These are phyloP conservation scores for Penicillium soppii DNA, from an alignment of 495 filamentous ascomycete genomes.

Conservation along the genomic window DNA sequence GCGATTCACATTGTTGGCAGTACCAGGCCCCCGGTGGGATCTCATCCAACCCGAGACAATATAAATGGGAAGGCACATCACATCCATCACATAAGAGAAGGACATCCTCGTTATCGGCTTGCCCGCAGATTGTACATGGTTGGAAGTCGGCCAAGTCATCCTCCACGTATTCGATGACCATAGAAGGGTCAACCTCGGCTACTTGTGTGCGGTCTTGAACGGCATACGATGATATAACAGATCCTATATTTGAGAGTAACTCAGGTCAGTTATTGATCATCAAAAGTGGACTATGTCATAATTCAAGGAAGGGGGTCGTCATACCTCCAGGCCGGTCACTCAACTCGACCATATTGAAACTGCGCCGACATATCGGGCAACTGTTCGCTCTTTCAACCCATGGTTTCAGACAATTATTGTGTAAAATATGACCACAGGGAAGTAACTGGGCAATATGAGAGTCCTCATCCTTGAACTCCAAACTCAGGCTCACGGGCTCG, in stretches of 20 bases:
- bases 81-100: conserved; percentile 87
- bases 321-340: conserved; percentile 74
- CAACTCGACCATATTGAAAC: conserved; percentile 86
- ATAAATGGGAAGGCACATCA: conserved; percentile 78
- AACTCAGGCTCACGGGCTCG: conserved; percentile 47
- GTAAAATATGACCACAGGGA: conserved; percentile 84
- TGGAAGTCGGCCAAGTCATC: conserved; percentile 60
- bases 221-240: conserved; percentile 71
- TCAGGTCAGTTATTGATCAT: conserved; percentile 2
- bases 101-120: conserved; percentile 71
- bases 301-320: conserved; percentile 24
- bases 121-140: conserved; percentile 79
- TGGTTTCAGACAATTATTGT: conserved; percentile 85
- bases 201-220: conserved; percentile 90
- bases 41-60: conserved; percentile 75
- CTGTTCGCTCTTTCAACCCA: conserved; percentile 97
- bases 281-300: neutral
- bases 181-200: conserved; percentile 79
- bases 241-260: conserved; percentile 50
- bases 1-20: conserved; percentile 71
- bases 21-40: conserved; percentile 80
- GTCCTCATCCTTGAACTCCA: conserved; percentile 38
- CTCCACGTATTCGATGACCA: conserved; percentile 71
- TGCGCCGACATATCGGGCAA: conserved; percentile 92
- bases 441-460: conserved; percentile 60